These are phyloP conservation scores for Alopecurus myosuroides DNA, from an alignment of 176 grass and related monocot species.

Conservation along the genomic window DNA sequence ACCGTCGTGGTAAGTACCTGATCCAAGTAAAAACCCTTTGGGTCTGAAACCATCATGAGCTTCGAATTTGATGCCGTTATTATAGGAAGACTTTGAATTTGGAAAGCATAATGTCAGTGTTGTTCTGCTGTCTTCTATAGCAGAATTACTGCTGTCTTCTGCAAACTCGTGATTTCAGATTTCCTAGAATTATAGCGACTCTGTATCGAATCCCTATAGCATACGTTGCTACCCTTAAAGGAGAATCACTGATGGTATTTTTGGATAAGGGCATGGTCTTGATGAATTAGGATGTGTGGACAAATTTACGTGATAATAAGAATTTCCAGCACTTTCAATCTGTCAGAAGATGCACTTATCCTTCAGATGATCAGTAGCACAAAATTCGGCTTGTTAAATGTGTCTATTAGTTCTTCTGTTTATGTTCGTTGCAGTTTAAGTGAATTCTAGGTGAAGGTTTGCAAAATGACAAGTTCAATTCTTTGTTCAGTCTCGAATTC, in stretches of 20 bases:
- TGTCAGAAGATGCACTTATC: background rate
- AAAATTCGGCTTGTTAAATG: background rate
- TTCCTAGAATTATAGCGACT: background rate
- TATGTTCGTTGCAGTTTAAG: background rate
- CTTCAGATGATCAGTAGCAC: background rate
- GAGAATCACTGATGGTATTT: background rate
- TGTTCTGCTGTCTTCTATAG: background rate
- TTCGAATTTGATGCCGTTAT: background rate
- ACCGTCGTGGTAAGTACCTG: constrained; percentile 50
- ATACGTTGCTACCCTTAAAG: background rate
- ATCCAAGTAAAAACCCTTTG: too few relatives aligned
- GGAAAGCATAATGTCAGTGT: background rate
- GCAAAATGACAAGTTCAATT: background rate
- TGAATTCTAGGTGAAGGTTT: background rate
- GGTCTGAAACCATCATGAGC: background rate
- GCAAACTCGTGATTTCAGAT: background rate
- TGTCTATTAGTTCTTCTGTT: background rate
- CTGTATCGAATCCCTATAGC: background rate
- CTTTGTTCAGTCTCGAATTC: background rate
- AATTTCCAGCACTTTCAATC: background rate
- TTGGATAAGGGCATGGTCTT: background rate
- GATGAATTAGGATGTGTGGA: background rate
- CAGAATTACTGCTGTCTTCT: background rate
- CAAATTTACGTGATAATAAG: background rate
- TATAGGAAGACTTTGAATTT: background rate